Evolutionary conservation across 805 yeast species (phyloP), one percentile per base, ranked within the genome.

Genomic region (Kodamaea kaohsiungensis): DNA sequence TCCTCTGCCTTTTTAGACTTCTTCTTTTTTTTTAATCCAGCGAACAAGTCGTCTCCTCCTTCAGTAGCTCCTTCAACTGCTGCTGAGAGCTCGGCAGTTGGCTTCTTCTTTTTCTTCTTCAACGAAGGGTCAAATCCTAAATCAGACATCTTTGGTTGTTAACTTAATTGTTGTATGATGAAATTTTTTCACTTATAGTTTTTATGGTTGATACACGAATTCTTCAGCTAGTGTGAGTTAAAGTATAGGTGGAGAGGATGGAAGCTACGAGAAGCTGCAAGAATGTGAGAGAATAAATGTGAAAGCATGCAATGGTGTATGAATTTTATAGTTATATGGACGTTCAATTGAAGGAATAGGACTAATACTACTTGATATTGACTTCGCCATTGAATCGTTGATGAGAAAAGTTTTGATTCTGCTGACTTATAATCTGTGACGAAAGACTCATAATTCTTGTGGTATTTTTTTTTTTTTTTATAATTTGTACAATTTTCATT

Each of bases 101-200:
- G 57, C 84, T 87, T 87, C 88, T 87, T 87, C 89, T 88, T 88
- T 81, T 88, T 88, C 78, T 88, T 88, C 75, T 86, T 86, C 69
- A 87, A 76, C 43, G 85, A 72, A 53, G 91, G 89, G 70, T 88
- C 95, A 68, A 88, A 86, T 56, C 90, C 92, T 63, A 82, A 73
- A 56, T 74, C 85, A 62, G 76, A 69, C 80, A 76, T 76, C 35
- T 30, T 30, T 30, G 35, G 46, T 49, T 66, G 53, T 42, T 16
- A 15, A 19, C 17, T 46, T 19, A 42, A 35, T 38, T 27, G 27
- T 39, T 15, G 16, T 53, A 18, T 49, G 27, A 17, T 49, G 43
- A 43, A 37, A 35, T 47, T 47, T 47, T 47, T 47, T 47, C 49
- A 46, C 33, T 37, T 7, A 25, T 17, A 18, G 33, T 13, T 18